phyloP scores from a whole-genome alignment of 228 moss, liverwort and hornwort genomes.

The Sphagnum fallax region DNA sequence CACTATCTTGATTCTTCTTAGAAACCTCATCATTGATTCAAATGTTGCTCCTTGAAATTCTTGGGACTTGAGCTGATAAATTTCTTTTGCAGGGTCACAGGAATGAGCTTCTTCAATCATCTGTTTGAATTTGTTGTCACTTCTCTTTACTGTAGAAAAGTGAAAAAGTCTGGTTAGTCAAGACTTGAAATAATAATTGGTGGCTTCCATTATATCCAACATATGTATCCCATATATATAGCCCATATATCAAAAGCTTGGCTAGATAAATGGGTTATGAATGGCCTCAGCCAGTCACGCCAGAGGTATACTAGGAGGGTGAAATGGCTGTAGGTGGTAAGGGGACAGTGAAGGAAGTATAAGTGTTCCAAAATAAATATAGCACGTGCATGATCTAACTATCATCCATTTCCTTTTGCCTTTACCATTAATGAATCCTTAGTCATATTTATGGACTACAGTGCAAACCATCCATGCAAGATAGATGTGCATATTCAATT shows the following conservation, averaged over 20 bases:
- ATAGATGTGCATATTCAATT: background rate
- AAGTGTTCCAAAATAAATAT: no score
- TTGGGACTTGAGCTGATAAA: background rate
- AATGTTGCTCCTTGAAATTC: background rate
- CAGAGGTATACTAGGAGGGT: background rate
- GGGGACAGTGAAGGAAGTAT: no score
- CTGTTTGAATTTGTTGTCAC: background rate
- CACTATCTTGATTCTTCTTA: constrained; percentile 8
- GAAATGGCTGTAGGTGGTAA: no score
- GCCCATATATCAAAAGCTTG: no score
- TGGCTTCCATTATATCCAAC: no score
- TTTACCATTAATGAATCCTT: no score
- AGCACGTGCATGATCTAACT: no score
- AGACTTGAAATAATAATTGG: no score
- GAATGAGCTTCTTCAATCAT: background rate
- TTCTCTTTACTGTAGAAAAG: background rate
- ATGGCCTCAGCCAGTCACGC: background rate
- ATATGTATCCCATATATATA: no score
- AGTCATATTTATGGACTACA: no score
- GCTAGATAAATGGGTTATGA: background rate
- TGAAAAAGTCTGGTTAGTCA: background rate
- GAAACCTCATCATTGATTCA: background rate
- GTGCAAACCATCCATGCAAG: no score
- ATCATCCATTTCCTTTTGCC: no score
- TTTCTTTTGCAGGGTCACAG: background rate